These are phyloP conservation scores for Yarrowia sp. DNA, from an alignment of 805 yeast species.

Conservation along the genomic window DNA sequence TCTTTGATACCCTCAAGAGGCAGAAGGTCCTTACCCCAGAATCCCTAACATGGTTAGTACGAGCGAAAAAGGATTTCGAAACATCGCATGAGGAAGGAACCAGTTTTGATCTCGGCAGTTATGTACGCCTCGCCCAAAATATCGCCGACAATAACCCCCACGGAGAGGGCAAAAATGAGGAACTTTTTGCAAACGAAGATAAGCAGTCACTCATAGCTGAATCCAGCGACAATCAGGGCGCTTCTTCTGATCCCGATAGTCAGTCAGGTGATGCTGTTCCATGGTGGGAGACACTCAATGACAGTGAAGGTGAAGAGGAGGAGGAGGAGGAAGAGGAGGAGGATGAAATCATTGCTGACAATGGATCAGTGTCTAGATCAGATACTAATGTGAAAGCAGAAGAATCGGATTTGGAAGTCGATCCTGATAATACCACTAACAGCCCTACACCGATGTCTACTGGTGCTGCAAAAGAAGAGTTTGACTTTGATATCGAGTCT, in stretches of 20 bases:
- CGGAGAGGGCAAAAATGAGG: neutral
- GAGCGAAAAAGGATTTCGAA: neutral
- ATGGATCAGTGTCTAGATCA: neutral
- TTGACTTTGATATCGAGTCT: neutral
- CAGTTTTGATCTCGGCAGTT: neutral
- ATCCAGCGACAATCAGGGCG: too few relatives aligned
- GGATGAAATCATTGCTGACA: neutral
- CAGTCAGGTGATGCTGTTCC: neutral
- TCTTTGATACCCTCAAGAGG: neutral
- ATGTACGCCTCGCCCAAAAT: neutral
- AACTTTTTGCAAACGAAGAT: too few relatives aligned
- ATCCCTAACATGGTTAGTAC: neutral
- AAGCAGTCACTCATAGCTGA: too few relatives aligned
- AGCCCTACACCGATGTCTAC: neutral
- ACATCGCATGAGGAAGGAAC: neutral
- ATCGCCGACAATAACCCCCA: neutral
- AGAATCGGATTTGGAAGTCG: neutral
- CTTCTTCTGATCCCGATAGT: neutral
- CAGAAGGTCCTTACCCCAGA: too few relatives aligned
- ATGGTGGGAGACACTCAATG: constrained; percentile 7
- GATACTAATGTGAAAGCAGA: neutral
- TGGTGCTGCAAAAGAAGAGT: neutral
- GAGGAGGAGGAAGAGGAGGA: neutral
- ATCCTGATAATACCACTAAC: neutral
- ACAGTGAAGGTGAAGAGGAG: neutral